A percentile compares a stretch with the other conserved stretches of the same genome.
phyloP scores from a whole-genome alignment of 2,329 filamentous ascomycete genomes.

The Teratosphaeria nubilosa region DNA sequence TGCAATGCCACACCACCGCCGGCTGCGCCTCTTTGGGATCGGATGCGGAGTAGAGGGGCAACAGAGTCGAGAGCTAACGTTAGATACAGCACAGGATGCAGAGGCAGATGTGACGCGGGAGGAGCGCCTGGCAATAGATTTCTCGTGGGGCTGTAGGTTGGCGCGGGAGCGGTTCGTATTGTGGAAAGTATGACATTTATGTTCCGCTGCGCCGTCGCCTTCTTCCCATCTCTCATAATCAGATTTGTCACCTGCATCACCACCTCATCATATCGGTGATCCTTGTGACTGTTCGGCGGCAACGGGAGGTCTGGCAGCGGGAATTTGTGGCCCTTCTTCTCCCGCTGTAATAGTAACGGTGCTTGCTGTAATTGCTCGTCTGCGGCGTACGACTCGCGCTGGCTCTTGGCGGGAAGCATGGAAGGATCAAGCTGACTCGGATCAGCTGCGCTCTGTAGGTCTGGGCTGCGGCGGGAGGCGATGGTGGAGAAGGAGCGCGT shows the following conservation, averaged over 20 bases:
- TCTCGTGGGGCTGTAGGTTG: conserved; percentile 59
- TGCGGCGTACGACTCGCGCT: conserved; percentile 15
- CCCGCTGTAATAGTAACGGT: conserved; percentile 2
- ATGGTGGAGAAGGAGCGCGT: conserved; percentile 49
- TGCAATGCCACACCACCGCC: conserved; percentile 81
- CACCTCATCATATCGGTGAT: conserved; percentile 76
- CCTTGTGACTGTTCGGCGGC: conserved; percentile 53
- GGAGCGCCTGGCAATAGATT: conserved; percentile 66
- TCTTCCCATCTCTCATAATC: conserved; percentile 85
- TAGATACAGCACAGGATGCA: conserved; percentile 84
- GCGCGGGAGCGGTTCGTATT: conserved; percentile 75
- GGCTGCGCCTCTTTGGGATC: conserved; percentile 62
- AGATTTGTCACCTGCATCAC: conserved; percentile 81
- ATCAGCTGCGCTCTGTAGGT: conserved; percentile 1
- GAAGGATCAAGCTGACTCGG: conserved; percentile 12
- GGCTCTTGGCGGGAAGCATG: conserved; percentile 17
- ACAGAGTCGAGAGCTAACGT: conserved; percentile 86
- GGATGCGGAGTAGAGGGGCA: conserved; percentile 75
- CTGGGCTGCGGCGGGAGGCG: conserved; percentile 26
- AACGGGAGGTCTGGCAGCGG: conserved; percentile 59
- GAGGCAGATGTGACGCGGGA: conserved; percentile 67
- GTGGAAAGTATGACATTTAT: conserved; percentile 72
- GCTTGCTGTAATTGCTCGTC: background rate
- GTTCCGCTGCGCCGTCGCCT: conserved; percentile 83
- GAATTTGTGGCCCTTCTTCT: conserved; percentile 60